Evolutionary conservation across 768 basidiomycete genomes (phyloP).

Genomic region (Mycena leptocephala): DNA sequence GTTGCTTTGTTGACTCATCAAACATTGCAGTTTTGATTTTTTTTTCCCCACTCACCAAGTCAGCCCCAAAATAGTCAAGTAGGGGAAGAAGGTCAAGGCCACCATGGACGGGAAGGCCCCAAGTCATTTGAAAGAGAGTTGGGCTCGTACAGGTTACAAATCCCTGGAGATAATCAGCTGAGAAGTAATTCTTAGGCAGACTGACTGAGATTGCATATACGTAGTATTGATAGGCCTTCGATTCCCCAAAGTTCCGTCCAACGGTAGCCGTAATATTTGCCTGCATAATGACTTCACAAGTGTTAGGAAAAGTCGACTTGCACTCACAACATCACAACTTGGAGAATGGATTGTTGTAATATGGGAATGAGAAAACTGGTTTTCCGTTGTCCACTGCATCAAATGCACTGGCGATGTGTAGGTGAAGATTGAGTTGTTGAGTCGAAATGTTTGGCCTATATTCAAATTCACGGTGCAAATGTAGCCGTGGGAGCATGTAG

Average conservation of each 20-base stretch:
- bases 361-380: constrained; percentile 1
- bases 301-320: background rate
- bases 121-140: constrained; percentile 2
- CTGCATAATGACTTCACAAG: background rate
- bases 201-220: background rate
- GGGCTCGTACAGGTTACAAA: background rate
- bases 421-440: constrained; percentile 16
- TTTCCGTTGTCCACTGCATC: background rate
- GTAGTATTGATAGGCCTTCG: background rate
- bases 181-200: background rate
- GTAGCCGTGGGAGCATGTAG: background rate
- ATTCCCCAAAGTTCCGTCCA: background rate
- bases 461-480: background rate
- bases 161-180: background rate
- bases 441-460: constrained; percentile 4
- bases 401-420: constrained; percentile 12
- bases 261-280: background rate
- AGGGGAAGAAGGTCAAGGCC: background rate
- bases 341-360: constrained; percentile 8
- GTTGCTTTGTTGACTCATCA: background rate
- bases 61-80: background rate
- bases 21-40: background rate
- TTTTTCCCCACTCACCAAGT: constrained; percentile 1
- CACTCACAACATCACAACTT: constrained; percentile 7
- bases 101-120: background rate